Base-by-base conservation (phyloP, 257 asterid genomes). In the Knoxia roxburghii region DNA sequence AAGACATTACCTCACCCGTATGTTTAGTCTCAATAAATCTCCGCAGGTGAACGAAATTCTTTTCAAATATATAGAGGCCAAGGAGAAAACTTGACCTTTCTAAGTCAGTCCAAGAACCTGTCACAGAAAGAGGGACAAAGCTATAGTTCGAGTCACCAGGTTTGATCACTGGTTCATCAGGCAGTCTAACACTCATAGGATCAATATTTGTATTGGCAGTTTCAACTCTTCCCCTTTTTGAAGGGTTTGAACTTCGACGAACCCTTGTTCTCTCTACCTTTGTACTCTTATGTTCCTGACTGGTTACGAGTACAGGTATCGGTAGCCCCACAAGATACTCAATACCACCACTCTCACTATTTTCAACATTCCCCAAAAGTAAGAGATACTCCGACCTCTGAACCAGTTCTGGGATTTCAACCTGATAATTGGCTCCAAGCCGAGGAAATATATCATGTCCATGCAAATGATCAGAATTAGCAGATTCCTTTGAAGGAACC, bases 371-470 rank as follows among this genome's bases (percentile, higher is more conserved):
- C 32, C 40, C 62, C 37, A 67, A 30, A 46, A 61, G 40, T 11
- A 69, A 49, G 41, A 51, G 6, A 59, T 30, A 62, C 30, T 63
- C 70, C 4, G 77, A 59, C 68, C 63, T 46, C 48, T 54, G 27
- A 65, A 72, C 51, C 30, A 66, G 59, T 68, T 68, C 68, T 24
- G 91, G 94, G 69, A 85, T 76, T 73, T 84, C 79, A 39, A 66
- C 87, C 77, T 89, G 97, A 72, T 75, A 87, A 49, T 80, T 75
- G 53, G 83, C 83, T 58, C 97, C 97, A 41, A 80, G 60, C 56
- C 94, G 81, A 14, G 95, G 91, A 56, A 67, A 65, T 49, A 83
- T 76, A 33, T 75, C 78, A 8, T 78, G 84, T 78, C 78, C 87
- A 57, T 81, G 82, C 37, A 73, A 80, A 5, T 53, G 49, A 33